phyloP scores from a whole-genome alignment of 805 yeast genomes.

The Wickerhamomyces kurtzmanii region DNA sequence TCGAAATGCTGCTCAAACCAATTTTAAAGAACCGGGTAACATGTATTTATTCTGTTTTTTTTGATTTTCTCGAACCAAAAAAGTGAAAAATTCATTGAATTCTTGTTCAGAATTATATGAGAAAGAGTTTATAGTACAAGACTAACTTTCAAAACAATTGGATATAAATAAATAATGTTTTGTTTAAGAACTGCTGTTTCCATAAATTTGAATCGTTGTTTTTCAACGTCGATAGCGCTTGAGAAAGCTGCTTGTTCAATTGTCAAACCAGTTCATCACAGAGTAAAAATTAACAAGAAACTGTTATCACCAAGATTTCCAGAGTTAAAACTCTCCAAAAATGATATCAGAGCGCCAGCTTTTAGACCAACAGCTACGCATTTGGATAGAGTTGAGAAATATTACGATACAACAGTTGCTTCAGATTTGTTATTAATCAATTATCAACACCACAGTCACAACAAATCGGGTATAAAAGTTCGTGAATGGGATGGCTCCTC shows the following conservation, averaged over 20 bases:
- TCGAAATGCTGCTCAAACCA: too few species aligned
- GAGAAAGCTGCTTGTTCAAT: conserved; percentile 54
- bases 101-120: too few species aligned
- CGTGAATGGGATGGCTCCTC: conserved; percentile 83
- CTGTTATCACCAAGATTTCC: conserved; percentile 69
- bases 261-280: conserved; percentile 89
- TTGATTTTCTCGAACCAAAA: too few species aligned
- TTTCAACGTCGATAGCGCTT: conserved; percentile 22
- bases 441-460: conserved; percentile 57
- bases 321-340: conserved; percentile 52
- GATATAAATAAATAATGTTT: too few species aligned
- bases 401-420: conserved; percentile 64
- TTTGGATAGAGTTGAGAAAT: conserved; percentile 73
- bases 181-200: too few species aligned
- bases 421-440: conserved; percentile 72
- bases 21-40: too few species aligned
- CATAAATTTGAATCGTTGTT: conserved; percentile 8
- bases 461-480: conserved; percentile 52
- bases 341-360: conserved; percentile 72
- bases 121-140: too few species aligned
- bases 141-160: too few species aligned
- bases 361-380: conserved; percentile 66
- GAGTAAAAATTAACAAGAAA: conserved; percentile 64
- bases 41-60: too few species aligned
- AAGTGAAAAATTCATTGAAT: too few species aligned